Evolutionary conservation across 106 monocot species (phyloP).

Genomic region (Dioscorea zingiberensis): DNA sequence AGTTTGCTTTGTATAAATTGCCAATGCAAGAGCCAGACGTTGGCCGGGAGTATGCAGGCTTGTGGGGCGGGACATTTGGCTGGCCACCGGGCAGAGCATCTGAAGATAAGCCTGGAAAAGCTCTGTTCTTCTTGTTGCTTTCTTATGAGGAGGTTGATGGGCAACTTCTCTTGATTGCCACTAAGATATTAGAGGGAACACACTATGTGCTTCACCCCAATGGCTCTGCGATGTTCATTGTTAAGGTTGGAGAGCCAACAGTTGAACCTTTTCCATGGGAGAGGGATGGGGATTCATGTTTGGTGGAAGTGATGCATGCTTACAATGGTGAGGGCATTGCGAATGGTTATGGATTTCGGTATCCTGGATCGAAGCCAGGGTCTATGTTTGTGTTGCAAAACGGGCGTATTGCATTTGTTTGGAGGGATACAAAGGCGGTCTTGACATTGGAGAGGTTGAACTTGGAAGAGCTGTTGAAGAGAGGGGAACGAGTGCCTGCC

Average conservation of each 20-base stretch:
- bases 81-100: constrained; percentile 48
- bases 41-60: constrained; percentile 52
- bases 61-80: constrained; percentile 88
- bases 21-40: constrained; percentile 26
- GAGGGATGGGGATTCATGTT: constrained; percentile 22
- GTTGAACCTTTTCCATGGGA: constrained; percentile 70
- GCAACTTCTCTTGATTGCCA: constrained; percentile 40
- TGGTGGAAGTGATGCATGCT: constrained; percentile 36
- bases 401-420: constrained; percentile 75
- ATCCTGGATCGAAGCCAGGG: constrained; percentile 80
- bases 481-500: constrained; percentile 63
- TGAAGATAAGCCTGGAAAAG: constrained; percentile 59
- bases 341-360: constrained; percentile 80
- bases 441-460: constrained; percentile 68
- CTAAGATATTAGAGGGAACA: constrained; percentile 84
- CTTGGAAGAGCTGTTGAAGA: constrained; percentile 56
- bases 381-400: constrained; percentile 62
- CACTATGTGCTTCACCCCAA: constrained; percentile 92
- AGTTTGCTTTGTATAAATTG: constrained; percentile 77
- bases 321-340: constrained; percentile 74
- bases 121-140: constrained; percentile 66
- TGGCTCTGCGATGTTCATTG: constrained; percentile 87
- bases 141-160: constrained; percentile 61
- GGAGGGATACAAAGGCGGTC: constrained; percentile 65
- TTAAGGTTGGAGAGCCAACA: constrained; percentile 41